Conservation (phyloP, 2,329 filamentous ascomycete species). For the Phaeoacremonium minimum region DNA sequence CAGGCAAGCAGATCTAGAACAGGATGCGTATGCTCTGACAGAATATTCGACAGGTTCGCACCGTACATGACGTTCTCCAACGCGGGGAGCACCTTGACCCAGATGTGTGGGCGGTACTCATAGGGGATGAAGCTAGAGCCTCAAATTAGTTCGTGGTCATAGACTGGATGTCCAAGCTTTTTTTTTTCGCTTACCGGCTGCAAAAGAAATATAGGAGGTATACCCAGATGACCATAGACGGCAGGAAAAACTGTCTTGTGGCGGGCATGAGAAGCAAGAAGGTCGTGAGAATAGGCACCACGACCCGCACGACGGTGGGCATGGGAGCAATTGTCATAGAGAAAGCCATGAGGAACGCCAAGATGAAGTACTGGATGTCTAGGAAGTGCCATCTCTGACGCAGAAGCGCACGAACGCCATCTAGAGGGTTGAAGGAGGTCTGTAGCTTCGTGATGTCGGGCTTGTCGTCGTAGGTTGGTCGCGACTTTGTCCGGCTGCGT, state of each 20-base stretch:
- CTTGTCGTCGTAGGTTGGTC: constrained; percentile 9
- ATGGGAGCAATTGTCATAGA: constrained; percentile 79
- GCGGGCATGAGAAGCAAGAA: constrained; percentile 74
- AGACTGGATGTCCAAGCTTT: too few relatives aligned
- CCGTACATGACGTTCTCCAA: constrained; percentile 96
- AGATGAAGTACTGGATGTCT: constrained; percentile 78
- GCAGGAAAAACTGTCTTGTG: constrained; percentile 87
- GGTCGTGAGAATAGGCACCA: constrained; percentile 62
- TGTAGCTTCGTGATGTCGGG: constrained; percentile 69
- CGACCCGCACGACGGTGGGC: constrained; percentile 73
- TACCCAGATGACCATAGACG: constrained; percentile 76
- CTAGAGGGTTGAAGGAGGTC: constrained; percentile 75
- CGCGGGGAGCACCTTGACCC: constrained; percentile 90
- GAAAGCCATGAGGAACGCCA: constrained; percentile 74
- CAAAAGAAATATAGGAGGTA: constrained; percentile 92
- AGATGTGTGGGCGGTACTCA: constrained; percentile 87
- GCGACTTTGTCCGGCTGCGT: constrained; percentile 17
- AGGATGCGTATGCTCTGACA: constrained; percentile 82
- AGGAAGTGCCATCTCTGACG: constrained; percentile 76
- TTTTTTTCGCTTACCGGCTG: constrained; percentile 85
- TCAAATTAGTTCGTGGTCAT: too few relatives aligned
- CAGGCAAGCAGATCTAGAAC: constrained; percentile 85
- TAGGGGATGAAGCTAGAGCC: constrained; percentile 78
- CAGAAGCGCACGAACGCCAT: constrained; percentile 72
- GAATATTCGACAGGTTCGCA: constrained; percentile 91